Conservation (phyloP, 2,329 filamentous ascomycete species). For the Tolypocladium amazonense region DNA sequence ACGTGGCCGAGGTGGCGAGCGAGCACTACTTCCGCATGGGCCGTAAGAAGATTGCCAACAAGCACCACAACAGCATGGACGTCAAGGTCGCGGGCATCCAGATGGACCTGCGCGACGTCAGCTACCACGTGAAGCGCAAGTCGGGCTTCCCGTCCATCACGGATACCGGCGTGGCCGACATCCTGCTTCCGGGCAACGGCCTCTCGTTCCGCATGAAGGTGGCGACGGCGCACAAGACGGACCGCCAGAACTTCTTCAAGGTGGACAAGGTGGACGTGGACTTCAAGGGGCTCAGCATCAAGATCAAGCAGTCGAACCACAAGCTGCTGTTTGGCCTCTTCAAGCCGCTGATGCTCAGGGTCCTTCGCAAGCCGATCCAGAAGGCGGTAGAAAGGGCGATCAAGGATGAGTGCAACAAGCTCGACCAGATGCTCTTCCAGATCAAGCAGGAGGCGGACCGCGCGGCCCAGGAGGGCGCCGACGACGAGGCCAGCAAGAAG, state of each 20-base stretch:
- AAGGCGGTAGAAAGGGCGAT: conserved; percentile 86
- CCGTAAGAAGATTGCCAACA: conserved; percentile 74
- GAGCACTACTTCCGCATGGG: conserved; percentile 96
- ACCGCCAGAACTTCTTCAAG: conserved; percentile 84
- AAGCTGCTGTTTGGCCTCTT: conserved; percentile 79
- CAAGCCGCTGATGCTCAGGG: conserved; percentile 78
- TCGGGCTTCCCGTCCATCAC: conserved; percentile 80
- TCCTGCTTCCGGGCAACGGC: conserved; percentile 77
- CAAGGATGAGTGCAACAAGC: conserved; percentile 66
- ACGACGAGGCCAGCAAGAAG: conserved; percentile 54
- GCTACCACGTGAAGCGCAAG: conserved; percentile 93
- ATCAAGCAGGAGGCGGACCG: conserved; percentile 77
- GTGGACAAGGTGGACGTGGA: conserved; percentile 79
- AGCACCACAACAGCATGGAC: conserved; percentile 72
- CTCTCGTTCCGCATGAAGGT: conserved; percentile 88
- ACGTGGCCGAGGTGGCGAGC: conserved; percentile 75
- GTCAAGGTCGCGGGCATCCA: conserved; percentile 83
- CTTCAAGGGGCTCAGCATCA: conserved; percentile 73
- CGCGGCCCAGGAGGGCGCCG: conserved; percentile 45
- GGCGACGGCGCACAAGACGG: conserved; percentile 65
- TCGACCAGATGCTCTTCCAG: conserved; percentile 62
- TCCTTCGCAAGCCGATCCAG: conserved; percentile 73
- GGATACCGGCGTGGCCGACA: conserved; percentile 80
- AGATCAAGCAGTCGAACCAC: conserved; percentile 89
- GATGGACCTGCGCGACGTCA: conserved; percentile 83